Percentiles rank a stretch among this genome's conserved stretches.
Evolutionary conservation across 192 early-diverging fungal species (phyloP).

Genomic region (Rhizophagus prolifer): DNA sequence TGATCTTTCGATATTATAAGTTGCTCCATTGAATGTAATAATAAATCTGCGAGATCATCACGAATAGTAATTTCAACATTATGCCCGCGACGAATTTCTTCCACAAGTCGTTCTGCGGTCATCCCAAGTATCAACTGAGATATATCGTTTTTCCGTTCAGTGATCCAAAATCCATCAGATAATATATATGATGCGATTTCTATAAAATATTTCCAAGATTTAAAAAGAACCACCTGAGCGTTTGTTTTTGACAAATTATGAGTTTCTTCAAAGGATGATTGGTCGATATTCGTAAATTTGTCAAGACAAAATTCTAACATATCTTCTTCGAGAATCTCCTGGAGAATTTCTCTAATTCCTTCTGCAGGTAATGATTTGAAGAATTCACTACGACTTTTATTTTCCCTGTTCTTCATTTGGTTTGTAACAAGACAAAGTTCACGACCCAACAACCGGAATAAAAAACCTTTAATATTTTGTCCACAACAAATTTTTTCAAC

Average conservation of each 20-base stretch:
- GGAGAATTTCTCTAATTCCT: conserved; percentile 12
- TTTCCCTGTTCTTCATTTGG: not conserved
- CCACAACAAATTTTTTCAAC: conserved; percentile 1
- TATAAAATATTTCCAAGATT: conserved; percentile 37
- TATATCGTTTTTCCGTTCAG: conserved; percentile 15
- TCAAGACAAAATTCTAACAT: conserved; percentile 14
- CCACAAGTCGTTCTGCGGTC: conserved; percentile 7
- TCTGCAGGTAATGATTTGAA: not conserved
- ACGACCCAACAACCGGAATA: conserved; percentile 6
- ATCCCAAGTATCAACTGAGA: not conserved
- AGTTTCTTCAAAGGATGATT: conserved; percentile 26
- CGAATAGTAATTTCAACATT: conserved; percentile 5
- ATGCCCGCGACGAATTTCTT: conserved; percentile 7
- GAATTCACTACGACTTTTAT: not conserved
- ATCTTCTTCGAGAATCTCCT: not conserved
- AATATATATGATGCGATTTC: conserved; percentile 31
- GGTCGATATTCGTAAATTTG: conserved; percentile 13
- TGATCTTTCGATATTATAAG: not conserved
- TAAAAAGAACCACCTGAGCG: conserved; percentile 34
- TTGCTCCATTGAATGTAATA: conserved; percentile 16
- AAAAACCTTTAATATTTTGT: conserved; percentile 6
- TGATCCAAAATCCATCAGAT: conserved; percentile 4
- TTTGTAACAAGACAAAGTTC: conserved; percentile 1
- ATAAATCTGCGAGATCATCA: conserved; percentile 22
- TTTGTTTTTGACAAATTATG: conserved; percentile 34